Percentiles rank a stretch among this genome's conserved stretches.
phyloP scores from a whole-genome alignment of 306 rosid species.

The Herpetospermum pedunculosum region DNA sequence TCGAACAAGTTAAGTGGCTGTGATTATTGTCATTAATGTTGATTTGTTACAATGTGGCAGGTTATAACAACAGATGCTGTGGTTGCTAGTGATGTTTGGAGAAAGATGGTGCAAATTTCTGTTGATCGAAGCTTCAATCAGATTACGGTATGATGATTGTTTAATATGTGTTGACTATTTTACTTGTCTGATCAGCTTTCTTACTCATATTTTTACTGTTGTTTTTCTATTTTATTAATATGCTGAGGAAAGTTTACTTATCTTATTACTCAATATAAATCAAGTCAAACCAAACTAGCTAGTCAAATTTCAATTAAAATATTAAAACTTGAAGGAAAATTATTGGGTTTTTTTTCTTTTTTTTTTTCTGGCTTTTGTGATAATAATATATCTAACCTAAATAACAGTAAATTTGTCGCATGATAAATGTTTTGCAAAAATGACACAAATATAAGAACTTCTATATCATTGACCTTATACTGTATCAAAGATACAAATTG shows the following conservation, averaged over 20 bases:
- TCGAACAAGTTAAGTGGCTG: background rate
- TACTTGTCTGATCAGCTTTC: background rate
- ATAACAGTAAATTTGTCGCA: too few relatives aligned
- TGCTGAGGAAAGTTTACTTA: too few relatives aligned
- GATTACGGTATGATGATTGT: slow-evolving; percentile 58
- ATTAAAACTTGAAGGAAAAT: too few relatives aligned
- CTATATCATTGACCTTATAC: too few relatives aligned
- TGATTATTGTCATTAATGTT: background rate
- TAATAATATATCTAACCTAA: too few relatives aligned
- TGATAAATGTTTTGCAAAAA: too few relatives aligned
- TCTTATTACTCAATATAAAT: background rate
- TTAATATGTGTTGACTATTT: background rate
- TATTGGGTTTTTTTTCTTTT: too few relatives aligned
- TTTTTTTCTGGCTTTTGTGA: too few relatives aligned
- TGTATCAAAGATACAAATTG: too few relatives aligned
- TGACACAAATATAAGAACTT: too few relatives aligned
- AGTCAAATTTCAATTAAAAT: too few relatives aligned
- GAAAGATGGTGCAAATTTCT: slow-evolving; percentile 73
- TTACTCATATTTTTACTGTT: background rate
- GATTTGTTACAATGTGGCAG: slow-evolving; percentile 21
- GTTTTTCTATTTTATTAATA: background rate
- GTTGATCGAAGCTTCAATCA: slow-evolving; percentile 94
- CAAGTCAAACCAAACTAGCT: background rate
- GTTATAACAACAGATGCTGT: slow-evolving; percentile 87
- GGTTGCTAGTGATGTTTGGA: slow-evolving; percentile 69